A percentile compares a stretch with the other conserved stretches of the same genome.
phyloP scores from a whole-genome alignment of 129 eudicot species.

The Flaveria bidentis region DNA sequence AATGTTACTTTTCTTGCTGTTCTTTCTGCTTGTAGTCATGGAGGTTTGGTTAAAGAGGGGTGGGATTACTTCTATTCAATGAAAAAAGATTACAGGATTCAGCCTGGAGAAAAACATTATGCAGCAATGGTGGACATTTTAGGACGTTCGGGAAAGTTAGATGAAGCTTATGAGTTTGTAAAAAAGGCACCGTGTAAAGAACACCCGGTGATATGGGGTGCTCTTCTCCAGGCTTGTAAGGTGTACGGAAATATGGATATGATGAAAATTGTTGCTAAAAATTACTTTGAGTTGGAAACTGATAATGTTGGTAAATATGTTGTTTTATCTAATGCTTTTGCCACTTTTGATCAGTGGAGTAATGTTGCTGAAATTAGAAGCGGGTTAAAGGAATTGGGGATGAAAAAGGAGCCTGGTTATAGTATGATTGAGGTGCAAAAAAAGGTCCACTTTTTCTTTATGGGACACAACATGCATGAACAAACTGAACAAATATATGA shows the following conservation, averaged over 20 bases:
- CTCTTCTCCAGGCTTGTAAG: conserved; percentile 88
- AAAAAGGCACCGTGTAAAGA: conserved; percentile 62
- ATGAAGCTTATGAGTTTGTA: conserved; percentile 75
- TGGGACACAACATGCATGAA: conserved; percentile 70
- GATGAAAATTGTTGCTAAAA: conserved; percentile 67
- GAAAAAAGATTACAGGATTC: conserved; percentile 66
- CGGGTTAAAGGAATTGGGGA: conserved; percentile 59
- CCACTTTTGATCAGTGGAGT: conserved; percentile 74
- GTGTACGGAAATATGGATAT: conserved; percentile 74
- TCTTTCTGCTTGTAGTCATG: conserved; percentile 89
- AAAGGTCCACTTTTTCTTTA: conserved; percentile 66
- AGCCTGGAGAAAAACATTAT: conserved; percentile 74
- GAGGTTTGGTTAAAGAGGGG: conserved; percentile 76
- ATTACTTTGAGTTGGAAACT: conserved; percentile 71
- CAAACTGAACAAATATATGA: conserved; percentile 51
- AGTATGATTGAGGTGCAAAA: conserved; percentile 93
- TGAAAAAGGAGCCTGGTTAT: conserved; percentile 85
- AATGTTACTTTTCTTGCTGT: conserved; percentile 86
- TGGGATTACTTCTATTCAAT: conserved; percentile 63
- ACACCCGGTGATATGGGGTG: conserved; percentile 85
- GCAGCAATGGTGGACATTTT: conserved; percentile 89
- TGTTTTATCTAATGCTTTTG: conserved; percentile 83
- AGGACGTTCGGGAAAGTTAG: conserved; percentile 85
- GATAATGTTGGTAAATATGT: conserved; percentile 86
- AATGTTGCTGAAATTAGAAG: conserved; percentile 79